Percentiles rank a stretch among this genome's conserved stretches.
These are phyloP conservation scores for Setaria italica DNA, from an alignment of 202 grass and related monocot genomes.

Conservation along the genomic window DNA sequence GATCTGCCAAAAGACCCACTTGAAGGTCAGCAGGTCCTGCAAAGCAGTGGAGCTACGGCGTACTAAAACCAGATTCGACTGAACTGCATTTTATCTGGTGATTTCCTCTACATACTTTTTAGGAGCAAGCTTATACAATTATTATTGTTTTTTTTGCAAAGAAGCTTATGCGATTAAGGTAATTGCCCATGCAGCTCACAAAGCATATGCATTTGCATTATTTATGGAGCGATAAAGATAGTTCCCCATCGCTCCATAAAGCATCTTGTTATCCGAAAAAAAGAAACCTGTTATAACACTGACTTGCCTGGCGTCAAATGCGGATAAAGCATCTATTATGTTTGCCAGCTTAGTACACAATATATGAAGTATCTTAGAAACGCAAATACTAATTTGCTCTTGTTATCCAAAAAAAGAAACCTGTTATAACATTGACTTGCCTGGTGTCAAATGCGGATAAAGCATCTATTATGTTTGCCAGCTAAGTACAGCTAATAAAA, in stretches of 20 bases:
- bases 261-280: neutral
- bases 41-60: neutral
- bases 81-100: constrained; percentile 7
- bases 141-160: too few relatives aligned
- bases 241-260: too few relatives aligned
- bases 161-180: constrained; percentile 1
- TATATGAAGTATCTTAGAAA: neutral
- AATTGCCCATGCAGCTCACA: neutral
- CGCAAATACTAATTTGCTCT: neutral
- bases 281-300: neutral
- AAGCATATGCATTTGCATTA: neutral
- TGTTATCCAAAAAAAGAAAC: neutral
- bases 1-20: constrained; percentile 11
- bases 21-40: neutral
- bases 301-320: neutral
- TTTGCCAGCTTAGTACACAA: neutral
- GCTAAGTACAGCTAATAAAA: neutral
- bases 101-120: constrained; percentile 26
- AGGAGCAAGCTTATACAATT: neutral
- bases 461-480: neutral
- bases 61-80: constrained; percentile 5
- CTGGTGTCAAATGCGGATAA: neutral
- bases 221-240: neutral
- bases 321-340: neutral
- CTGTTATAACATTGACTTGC: neutral